Conservation (phyloP, 306 rosid species). For the Fragaria iinumae region DNA sequence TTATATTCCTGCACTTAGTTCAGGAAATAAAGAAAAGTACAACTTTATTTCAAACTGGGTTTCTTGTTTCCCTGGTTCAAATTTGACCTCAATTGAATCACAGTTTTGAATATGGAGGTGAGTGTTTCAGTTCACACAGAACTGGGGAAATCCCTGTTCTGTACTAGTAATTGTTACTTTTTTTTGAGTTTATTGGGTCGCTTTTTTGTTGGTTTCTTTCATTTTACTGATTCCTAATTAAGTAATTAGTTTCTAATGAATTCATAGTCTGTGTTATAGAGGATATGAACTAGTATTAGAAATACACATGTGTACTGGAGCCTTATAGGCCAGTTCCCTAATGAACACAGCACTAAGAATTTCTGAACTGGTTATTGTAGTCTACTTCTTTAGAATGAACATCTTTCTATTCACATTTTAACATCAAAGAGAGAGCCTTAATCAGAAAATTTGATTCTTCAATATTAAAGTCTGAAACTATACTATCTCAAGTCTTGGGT, state of each 20-base stretch:
- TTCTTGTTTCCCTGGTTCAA: not conserved
- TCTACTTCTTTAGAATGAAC: not conserved
- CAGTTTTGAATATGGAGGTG: not conserved
- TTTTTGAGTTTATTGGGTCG: not conserved
- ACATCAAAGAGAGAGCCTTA: not conserved
- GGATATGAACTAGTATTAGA: not conserved
- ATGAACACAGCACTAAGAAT: not conserved
- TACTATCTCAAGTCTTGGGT: not conserved
- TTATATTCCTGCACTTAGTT: not conserved
- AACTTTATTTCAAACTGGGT: not conserved
- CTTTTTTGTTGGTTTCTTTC: not conserved
- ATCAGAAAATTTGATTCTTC: too few relatives aligned
- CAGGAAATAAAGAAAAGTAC: not conserved
- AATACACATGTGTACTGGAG: not conserved
- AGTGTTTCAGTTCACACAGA: not conserved
- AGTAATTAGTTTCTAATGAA: not conserved
- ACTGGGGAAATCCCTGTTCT: not conserved
- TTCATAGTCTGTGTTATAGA: not conserved
- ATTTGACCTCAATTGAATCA: not conserved
- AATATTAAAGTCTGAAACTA: not conserved
- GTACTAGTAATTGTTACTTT: not conserved
- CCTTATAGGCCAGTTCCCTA: not conserved
- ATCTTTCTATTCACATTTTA: too few relatives aligned
- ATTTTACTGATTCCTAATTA: not conserved
- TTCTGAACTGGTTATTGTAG: not conserved